A percentile compares a stretch with the other conserved stretches of the same genome.
Conservation (phyloP, 805 yeast species). For the Torulaspora quercuum region DNA sequence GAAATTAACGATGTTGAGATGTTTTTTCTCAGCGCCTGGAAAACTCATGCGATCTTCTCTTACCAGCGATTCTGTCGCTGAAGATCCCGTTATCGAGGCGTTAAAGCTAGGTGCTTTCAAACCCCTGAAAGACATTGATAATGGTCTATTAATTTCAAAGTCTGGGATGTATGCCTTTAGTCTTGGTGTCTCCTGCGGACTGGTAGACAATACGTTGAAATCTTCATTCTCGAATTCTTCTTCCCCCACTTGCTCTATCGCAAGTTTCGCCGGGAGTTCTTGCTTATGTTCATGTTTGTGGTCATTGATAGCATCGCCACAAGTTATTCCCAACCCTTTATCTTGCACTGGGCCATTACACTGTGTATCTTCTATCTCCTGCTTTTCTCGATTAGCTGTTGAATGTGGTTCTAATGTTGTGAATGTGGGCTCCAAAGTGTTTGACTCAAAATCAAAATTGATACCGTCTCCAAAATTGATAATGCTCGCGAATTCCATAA, state of each 20-base stretch:
- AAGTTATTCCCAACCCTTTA: conserved; percentile 7
- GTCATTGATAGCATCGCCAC: background rate
- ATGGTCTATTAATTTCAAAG: conserved; percentile 32
- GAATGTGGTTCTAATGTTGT: background rate
- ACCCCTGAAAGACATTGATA: conserved; percentile 58
- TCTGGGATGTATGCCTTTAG: conserved; percentile 24
- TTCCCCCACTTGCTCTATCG: background rate
- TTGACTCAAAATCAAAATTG: conserved; percentile 34
- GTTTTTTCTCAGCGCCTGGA: conserved; percentile 4
- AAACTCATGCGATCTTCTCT: conserved; percentile 7
- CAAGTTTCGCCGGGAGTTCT: background rate
- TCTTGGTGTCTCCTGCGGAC: conserved; percentile 12
- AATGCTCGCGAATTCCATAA: conserved; percentile 45
- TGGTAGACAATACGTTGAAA: conserved; percentile 20
- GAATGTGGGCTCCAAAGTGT: conserved; percentile 2
- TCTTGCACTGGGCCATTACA: background rate
- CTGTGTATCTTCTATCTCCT: background rate
- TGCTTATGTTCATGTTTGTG: background rate
- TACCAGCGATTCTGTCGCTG: conserved; percentile 35
- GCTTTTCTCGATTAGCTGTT: background rate
- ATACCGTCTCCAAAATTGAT: conserved; percentile 46
- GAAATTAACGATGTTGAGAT: conserved; percentile 48
- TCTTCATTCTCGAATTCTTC: conserved; percentile 32
- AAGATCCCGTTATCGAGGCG: conserved; percentile 27
- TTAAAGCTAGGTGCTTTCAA: conserved; percentile 56